Conservation (phyloP, 768 basidiomycete genomes). For the Gymnopilus junonius region DNA sequence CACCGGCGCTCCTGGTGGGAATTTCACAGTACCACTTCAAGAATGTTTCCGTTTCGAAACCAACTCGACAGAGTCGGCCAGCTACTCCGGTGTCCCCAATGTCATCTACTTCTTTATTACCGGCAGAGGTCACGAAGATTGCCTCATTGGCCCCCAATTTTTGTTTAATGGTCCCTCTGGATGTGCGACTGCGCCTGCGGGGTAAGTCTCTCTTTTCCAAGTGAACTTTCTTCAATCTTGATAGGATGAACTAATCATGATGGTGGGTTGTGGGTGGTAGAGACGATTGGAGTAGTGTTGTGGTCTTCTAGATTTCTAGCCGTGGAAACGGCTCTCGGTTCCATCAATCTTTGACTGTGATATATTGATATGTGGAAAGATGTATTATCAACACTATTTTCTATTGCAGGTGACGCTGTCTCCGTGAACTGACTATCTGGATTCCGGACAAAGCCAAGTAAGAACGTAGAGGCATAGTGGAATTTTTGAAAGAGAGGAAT, state of each 20-base stretch:
- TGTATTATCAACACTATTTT: too few relatives aligned
- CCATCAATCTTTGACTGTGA: too few relatives aligned
- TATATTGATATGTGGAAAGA: too few relatives aligned
- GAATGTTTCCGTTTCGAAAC: background rate
- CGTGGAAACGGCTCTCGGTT: background rate
- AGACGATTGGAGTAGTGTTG: conserved; percentile 2
- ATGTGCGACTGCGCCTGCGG: conserved; percentile 4
- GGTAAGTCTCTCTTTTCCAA: conserved; percentile 2
- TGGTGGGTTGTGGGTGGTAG: background rate
- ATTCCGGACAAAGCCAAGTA: too few relatives aligned
- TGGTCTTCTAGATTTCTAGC: background rate
- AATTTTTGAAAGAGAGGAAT: too few relatives aligned
- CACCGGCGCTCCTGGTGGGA: background rate
- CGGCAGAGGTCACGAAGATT: conserved; percentile 1
- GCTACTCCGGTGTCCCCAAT: conserved; percentile 10
- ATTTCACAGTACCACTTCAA: background rate
- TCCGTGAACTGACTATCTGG: too few relatives aligned
- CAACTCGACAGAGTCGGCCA: background rate
- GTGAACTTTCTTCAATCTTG: too few relatives aligned
- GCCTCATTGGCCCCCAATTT: background rate
- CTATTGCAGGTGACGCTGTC: too few relatives aligned
- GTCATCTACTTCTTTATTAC: conserved; percentile 7
- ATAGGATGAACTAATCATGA: background rate
- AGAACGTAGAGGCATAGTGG: too few relatives aligned
- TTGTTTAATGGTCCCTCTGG: too few relatives aligned